Evolutionary conservation across 225 moss, liverwort and hornwort genomes (phyloP).

Genomic region (Bryum argenteum): DNA sequence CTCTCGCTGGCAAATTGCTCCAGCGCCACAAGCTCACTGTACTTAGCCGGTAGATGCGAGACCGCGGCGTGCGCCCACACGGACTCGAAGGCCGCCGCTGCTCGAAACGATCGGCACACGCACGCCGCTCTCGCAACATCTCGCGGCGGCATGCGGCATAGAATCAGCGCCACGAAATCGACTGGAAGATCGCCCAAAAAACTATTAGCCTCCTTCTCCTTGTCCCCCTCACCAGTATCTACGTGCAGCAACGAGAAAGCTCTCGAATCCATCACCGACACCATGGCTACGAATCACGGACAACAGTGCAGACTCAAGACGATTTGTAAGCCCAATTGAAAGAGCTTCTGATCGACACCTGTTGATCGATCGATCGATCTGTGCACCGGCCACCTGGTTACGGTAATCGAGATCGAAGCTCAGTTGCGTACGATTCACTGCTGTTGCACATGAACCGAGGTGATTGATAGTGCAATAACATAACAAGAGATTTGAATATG

Average conservation of each 20-base stretch:
- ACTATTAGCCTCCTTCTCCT: neutral
- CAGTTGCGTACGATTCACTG: too few relatives aligned
- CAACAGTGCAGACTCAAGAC: too few relatives aligned
- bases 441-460: too few relatives aligned
- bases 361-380: too few relatives aligned
- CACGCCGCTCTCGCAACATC: constrained; percentile 41
- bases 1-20: constrained; percentile 21
- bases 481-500: neutral
- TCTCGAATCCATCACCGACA: neutral
- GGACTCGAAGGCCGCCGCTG: constrained; percentile 34
- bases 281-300: neutral
- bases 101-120: constrained; percentile 33
- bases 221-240: neutral
- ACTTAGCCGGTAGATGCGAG: constrained; percentile 25
- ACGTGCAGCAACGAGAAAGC: neutral
- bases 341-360: too few relatives aligned
- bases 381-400: too few relatives aligned
- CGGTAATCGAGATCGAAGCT: too few relatives aligned
- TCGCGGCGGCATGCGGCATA: constrained; percentile 32
- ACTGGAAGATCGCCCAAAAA: constrained; percentile 27
- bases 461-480: too few relatives aligned
- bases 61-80: constrained; percentile 36
- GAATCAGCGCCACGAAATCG: constrained; percentile 31
- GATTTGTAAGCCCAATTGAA: too few relatives aligned
- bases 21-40: constrained; percentile 23